Evolutionary conservation across 192 early-diverging fungal genomes (phyloP).

Genomic region (Coemansia sp.): DNA sequence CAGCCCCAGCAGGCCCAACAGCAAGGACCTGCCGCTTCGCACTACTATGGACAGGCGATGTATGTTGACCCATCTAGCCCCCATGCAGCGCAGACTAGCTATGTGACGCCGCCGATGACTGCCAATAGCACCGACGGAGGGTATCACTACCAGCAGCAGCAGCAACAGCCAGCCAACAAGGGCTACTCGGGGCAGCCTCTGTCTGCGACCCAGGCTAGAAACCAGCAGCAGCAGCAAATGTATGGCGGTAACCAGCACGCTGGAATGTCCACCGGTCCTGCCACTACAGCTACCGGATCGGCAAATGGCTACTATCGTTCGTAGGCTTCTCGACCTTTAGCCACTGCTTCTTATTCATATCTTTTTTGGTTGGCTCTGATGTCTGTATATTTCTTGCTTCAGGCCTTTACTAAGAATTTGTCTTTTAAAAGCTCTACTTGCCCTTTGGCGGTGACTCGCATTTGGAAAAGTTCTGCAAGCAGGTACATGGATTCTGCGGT

Average conservation of each 20-base stretch:
- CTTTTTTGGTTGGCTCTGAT: not conserved
- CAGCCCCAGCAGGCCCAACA: conserved; percentile 2
- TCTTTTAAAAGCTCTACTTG: not conserved
- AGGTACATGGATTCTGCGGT: conserved; percentile 43
- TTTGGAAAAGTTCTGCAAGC: conserved; percentile 46
- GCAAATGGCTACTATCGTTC: conserved; percentile 12
- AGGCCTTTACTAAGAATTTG: not conserved
- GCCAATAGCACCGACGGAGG: conserved; percentile 1
- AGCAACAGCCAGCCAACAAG: not conserved
- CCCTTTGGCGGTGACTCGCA: conserved; percentile 47
- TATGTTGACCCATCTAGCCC: conserved; percentile 14
- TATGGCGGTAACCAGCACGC: conserved; percentile 12
- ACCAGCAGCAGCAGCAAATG: conserved; percentile 26
- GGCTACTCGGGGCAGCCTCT: conserved; percentile 35
- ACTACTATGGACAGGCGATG: conserved; percentile 21
- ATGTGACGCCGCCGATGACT: not conserved
- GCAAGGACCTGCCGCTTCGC: conserved; percentile 2
- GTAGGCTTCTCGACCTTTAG: not conserved
- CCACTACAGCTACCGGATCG: conserved; percentile 15
- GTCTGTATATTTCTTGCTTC: not conserved
- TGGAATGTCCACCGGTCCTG: conserved; percentile 22
- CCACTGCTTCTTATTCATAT: not conserved
- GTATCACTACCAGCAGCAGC: not conserved
- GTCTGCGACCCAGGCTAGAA: conserved; percentile 45
- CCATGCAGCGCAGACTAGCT: not conserved